These are phyloP conservation scores for Malassezia arunalokei DNA, from an alignment of 1,284 basidiomycete species.

Conservation along the genomic window DNA sequence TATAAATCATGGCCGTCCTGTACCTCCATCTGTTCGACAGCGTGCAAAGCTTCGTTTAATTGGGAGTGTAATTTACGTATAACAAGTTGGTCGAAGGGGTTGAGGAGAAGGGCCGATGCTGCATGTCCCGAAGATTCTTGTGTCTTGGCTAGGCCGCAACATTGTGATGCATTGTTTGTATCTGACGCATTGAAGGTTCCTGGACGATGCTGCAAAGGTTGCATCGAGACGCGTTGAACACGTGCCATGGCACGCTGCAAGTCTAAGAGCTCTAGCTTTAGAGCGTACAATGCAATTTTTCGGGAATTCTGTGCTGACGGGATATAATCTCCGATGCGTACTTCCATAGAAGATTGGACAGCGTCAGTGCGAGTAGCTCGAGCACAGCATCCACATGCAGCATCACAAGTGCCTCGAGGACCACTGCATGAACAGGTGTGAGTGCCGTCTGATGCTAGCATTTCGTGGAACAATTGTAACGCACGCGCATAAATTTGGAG, in stretches of 20 bases:
- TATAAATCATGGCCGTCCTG: background rate
- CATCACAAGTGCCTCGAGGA: background rate
- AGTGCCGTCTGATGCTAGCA: slow-evolving; percentile 16
- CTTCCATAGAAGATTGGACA: slow-evolving; percentile 17
- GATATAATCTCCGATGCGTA: slow-evolving; percentile 37
- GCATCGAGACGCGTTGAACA: slow-evolving; percentile 15
- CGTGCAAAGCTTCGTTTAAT: slow-evolving; percentile 32
- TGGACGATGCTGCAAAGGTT: background rate
- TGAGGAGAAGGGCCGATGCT: slow-evolving; percentile 12
- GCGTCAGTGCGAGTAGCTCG: background rate
- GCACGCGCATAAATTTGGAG: slow-evolving; percentile 44
- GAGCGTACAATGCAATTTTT: slow-evolving; percentile 42
- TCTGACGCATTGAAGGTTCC: no score
- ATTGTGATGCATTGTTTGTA: background rate
- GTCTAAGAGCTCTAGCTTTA: slow-evolving; percentile 40
- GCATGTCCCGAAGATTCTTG: background rate
- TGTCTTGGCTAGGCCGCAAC: background rate
- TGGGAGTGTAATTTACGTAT: slow-evolving; percentile 37
- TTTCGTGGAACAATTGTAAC: slow-evolving; percentile 33
- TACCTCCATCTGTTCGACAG: slow-evolving; percentile 20
- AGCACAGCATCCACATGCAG: background rate
- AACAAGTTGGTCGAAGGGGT: slow-evolving; percentile 41
- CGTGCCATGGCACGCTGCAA: slow-evolving; percentile 34
- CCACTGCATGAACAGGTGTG: slow-evolving; percentile 5
- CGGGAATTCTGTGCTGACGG: slow-evolving; percentile 31